Evolutionary conservation across 352 stramenopile genomes (phyloP), one percentile per base, ranked within the genome.

Genomic region (Phytophthora citrophthora): DNA sequence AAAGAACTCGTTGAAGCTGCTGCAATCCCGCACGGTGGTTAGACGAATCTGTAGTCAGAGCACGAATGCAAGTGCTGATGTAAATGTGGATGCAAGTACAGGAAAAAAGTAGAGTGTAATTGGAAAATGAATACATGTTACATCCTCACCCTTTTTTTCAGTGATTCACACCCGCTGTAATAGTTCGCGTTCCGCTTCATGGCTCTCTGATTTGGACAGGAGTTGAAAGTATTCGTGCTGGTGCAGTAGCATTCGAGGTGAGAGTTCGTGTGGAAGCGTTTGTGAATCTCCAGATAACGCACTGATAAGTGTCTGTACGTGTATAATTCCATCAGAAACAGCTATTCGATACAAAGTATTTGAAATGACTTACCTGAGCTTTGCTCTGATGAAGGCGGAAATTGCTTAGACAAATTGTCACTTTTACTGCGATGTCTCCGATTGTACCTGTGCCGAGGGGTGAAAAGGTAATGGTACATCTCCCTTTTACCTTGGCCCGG

Each of bases 1-100:
- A 64, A 51, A 5, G 79, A 88, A 48, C 54, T 88, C 3, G 50
- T 69, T 8, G 44, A 88, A 48, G 76, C 74, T 36, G 61, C 80
- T 40, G 53, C 54, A 40, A 82, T 80, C 45, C 76, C 78, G 0
- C 53, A 55, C 4, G 78, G 78, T 9, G 76, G 69, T 5, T 81
- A 76, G 18, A n/a, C 47, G 8, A 16, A 5, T 29, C 5, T 16
- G n/a, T 29, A 48, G 36, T 20, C n/a, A 18, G 16, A 31, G 43
- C 54, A 58, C 38, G 39, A 64, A 45, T 23, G 29, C 29, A 32
- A 54, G 49, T 61, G 50, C 29, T 32, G 32, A 45, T 20, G 34
- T 34, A 41, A 5, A 57, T 47, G 36, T 56, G 26, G 8, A 18
- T n/a, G 26, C 15, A 40, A 40, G 27, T 27, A 27, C 27, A 27